Evolutionary conservation across 176 grass and related monocot genomes (phyloP).

Genomic region (Lolium multiflorum): DNA sequence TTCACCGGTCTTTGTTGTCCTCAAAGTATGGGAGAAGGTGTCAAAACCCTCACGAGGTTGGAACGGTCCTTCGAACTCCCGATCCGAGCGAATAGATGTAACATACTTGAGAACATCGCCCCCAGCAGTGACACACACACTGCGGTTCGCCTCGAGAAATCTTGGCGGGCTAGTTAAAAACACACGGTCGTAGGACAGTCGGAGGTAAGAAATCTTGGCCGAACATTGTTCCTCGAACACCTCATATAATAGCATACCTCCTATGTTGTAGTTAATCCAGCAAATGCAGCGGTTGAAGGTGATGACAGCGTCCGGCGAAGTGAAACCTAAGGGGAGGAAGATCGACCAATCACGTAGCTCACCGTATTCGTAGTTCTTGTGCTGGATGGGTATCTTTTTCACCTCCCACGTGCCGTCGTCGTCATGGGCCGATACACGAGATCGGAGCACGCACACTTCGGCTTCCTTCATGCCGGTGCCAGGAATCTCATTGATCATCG

Average conservation of each 20-base stretch:
- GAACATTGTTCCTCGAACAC: neutral
- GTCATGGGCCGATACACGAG: neutral
- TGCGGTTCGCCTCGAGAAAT: neutral
- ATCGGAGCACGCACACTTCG: neutral
- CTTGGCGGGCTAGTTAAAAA: no score
- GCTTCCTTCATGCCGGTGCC: neutral
- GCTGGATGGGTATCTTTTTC: neutral
- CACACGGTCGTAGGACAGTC: neutral
- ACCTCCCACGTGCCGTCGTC: neutral
- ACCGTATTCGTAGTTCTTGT: neutral
- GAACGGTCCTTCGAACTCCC: neutral
- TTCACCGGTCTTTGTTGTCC: neutral
- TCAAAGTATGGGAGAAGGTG: neutral
- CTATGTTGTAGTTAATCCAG: neutral
- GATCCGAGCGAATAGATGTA: neutral
- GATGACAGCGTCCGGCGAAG: neutral
- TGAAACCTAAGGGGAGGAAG: neutral
- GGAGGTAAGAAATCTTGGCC: neutral
- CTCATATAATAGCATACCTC: neutral
- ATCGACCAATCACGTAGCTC: neutral
- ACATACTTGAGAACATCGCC: neutral
- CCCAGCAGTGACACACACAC: neutral
- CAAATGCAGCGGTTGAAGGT: neutral
- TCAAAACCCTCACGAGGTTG: neutral
- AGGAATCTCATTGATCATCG: neutral